These are phyloP conservation scores for Podila horticola DNA, from an alignment of 192 early-diverging fungal genomes.

Conservation along the genomic window DNA sequence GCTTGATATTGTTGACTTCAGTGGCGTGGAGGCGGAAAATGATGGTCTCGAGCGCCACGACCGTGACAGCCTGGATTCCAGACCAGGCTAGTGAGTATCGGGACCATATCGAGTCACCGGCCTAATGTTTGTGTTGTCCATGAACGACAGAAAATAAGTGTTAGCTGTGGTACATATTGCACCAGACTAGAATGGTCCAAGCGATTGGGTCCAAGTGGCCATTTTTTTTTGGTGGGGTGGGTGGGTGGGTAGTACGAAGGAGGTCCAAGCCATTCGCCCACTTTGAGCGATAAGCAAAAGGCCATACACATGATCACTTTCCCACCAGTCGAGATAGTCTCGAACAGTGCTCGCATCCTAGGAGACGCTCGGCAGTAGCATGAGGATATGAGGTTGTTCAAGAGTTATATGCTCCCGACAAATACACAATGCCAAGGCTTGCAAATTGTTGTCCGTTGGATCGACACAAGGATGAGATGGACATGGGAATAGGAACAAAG, in stretches of 20 bases:
- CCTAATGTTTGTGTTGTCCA: constrained; percentile 15
- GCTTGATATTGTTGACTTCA: constrained; percentile 28
- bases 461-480: background rate
- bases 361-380: background rate
- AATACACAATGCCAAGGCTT: too few relatives aligned
- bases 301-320: background rate
- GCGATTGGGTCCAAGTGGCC: background rate
- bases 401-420: too few relatives aligned
- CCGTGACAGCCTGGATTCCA: constrained; percentile 62
- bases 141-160: background rate
- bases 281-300: background rate
- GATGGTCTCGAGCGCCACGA: constrained; percentile 63
- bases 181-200: background rate
- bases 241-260: too few relatives aligned
- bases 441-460: background rate
- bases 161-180: background rate
- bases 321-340: background rate
- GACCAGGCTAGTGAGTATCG: constrained; percentile 47
- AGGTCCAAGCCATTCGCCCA: background rate
- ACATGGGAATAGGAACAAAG: background rate
- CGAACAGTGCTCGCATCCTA: background rate
- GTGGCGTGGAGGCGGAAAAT: constrained; percentile 54
- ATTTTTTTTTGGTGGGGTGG: background rate
- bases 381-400: too few relatives aligned
- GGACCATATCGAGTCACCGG: constrained; percentile 51